These are phyloP conservation scores for Tephrocybe sp. DNA, from an alignment of 768 basidiomycete genomes.

Conservation along the genomic window DNA sequence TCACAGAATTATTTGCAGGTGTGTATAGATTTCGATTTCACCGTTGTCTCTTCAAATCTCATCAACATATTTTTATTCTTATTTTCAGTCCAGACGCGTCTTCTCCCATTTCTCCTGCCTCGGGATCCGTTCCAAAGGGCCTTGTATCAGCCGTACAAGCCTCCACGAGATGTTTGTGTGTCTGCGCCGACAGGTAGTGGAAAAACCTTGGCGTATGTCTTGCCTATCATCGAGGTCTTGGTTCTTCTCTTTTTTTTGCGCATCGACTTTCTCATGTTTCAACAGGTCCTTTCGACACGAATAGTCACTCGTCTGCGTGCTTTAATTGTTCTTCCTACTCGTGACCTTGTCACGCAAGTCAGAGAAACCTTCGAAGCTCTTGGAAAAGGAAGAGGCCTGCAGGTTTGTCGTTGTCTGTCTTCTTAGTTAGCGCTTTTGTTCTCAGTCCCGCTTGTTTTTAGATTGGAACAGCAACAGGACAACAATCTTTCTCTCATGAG, in stretches of 20 bases:
- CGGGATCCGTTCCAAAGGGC: slow-evolving; percentile 32
- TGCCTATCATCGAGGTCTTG: slow-evolving; percentile 88
- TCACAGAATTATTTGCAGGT: slow-evolving; percentile 91
- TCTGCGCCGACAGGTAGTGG: slow-evolving; percentile 98
- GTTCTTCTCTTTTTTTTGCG: neutral
- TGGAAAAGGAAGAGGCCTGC: slow-evolving; percentile 81
- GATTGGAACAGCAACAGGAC: slow-evolving; percentile 86
- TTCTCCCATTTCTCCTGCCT: slow-evolving; percentile 79
- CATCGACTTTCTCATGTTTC: neutral
- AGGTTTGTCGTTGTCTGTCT: slow-evolving; percentile 42
- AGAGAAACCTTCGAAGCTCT: slow-evolving; percentile 87
- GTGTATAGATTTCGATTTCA: slow-evolving; percentile 16
- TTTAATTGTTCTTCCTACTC: slow-evolving; percentile 87
- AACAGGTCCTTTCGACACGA: slow-evolving; percentile 68
- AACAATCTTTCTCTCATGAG: slow-evolving; percentile 92
- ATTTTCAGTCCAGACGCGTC: slow-evolving; percentile 76
- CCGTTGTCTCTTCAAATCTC: neutral
- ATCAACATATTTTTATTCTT: neutral
- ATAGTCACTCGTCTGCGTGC: slow-evolving; percentile 84
- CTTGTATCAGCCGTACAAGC: slow-evolving; percentile 64
- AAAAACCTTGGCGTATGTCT: slow-evolving; percentile 93
- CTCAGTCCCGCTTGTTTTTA: slow-evolving; percentile 20
- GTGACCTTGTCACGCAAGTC: slow-evolving; percentile 91
- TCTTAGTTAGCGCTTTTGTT: neutral
- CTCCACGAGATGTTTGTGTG: slow-evolving; percentile 82